Percentiles rank a stretch among this genome's conserved stretches.
Conservation (phyloP, 177 flowering plant genomes). For the Tripterygium wilfordii region DNA sequence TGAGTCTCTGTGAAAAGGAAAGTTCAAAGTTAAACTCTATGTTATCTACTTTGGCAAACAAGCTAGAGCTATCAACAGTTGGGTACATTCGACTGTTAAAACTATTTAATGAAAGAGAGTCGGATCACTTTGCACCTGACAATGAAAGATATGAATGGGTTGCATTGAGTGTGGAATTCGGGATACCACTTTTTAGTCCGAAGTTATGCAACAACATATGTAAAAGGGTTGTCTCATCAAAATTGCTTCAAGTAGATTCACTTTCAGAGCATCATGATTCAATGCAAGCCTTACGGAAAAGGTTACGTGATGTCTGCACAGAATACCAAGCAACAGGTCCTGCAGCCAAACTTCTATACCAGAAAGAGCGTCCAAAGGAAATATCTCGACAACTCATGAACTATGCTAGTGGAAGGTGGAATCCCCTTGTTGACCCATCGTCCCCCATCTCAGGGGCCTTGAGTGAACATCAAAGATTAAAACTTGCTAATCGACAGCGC, state of each 20-base stretch:
- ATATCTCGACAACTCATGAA: slow-evolving; percentile 51
- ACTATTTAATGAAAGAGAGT: slow-evolving; percentile 64
- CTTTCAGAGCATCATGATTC: slow-evolving; percentile 69
- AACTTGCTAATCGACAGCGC: slow-evolving; percentile 77
- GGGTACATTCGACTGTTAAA: slow-evolving; percentile 84
- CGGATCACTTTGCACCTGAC: slow-evolving; percentile 43
- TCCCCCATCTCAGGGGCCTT: slow-evolving; percentile 81
- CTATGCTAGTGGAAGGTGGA: slow-evolving; percentile 98
- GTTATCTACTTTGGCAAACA: slow-evolving; percentile 46
- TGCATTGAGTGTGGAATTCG: slow-evolving; percentile 85
- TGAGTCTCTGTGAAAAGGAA: slow-evolving; percentile 56
- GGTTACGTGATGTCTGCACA: slow-evolving; percentile 74
- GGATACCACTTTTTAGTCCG: slow-evolving; percentile 92
- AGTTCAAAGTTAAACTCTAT: slow-evolving; percentile 43
- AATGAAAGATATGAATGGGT: slow-evolving; percentile 88
- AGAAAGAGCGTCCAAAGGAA: slow-evolving; percentile 64
- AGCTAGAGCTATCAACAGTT: slow-evolving; percentile 65
- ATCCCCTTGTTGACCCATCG: slow-evolving; percentile 81
- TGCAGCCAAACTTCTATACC: slow-evolving; percentile 76
- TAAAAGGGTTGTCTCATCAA: slow-evolving; percentile 69
- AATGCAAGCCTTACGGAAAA: slow-evolving; percentile 70
- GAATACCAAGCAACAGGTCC: slow-evolving; percentile 89
- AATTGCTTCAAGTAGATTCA: slow-evolving; percentile 75
- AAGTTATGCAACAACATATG: slow-evolving; percentile 76
- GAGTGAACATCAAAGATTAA: slow-evolving; percentile 71